A percentile compares a stretch with the other conserved stretches of the same genome.
Conservation (phyloP, 148 eudicot genomes). For the Camellia lanceoleosa region DNA sequence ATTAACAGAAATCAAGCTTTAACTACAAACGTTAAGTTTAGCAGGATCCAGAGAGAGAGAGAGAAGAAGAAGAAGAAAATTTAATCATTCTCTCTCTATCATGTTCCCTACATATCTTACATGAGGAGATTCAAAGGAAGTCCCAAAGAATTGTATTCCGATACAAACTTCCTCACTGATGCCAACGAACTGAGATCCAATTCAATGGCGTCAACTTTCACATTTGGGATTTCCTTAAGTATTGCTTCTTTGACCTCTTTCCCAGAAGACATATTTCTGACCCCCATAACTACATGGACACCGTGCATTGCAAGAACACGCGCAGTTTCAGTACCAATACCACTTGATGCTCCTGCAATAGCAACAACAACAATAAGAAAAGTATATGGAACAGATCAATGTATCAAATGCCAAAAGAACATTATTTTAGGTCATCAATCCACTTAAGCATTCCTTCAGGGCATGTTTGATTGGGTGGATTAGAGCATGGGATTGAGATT, state of each 20-base stretch:
- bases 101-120: conserved; percentile 38
- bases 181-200: conserved; percentile 76
- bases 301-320: conserved; percentile 92
- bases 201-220: conserved; percentile 75
- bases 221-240: conserved; percentile 58
- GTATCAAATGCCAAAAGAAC: background rate
- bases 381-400: too few species aligned
- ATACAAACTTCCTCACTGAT: conserved; percentile 67
- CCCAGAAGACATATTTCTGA: conserved; percentile 67
- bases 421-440: background rate
- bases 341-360: conserved; percentile 75
- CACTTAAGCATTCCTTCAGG: too few species aligned
- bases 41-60: too few species aligned
- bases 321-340: conserved; percentile 81
- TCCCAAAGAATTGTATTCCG: conserved; percentile 48
- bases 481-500: too few species aligned
- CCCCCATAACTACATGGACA: conserved; percentile 83
- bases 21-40: too few species aligned
- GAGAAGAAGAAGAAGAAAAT: background rate
- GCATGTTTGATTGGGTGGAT: too few species aligned
- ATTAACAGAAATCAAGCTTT: too few species aligned
- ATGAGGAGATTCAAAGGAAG: conserved; percentile 69
- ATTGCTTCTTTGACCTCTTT: conserved; percentile 51
- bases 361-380: background rate
- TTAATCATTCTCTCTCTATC: background rate